Conservation (phyloP, 352 stramenopile genomes). For the Phytopythium aichiense region DNA sequence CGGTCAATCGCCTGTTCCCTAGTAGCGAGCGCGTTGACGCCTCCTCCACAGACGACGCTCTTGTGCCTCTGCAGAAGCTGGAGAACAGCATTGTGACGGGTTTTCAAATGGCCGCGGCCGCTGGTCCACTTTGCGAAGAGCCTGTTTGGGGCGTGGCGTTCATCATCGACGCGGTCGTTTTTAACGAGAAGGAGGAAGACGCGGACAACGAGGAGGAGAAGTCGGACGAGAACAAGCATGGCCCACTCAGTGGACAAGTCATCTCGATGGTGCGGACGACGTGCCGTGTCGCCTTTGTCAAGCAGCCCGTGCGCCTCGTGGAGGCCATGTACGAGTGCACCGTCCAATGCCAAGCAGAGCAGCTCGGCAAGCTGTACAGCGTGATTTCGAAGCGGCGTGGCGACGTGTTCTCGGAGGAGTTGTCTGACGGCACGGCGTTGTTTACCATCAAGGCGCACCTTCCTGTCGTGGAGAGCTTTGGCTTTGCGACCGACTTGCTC, state of each 20-base stretch:
- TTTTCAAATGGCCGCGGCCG: slow-evolving; percentile 74
- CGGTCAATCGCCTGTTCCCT: slow-evolving; percentile 15
- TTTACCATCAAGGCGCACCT: slow-evolving; percentile 93
- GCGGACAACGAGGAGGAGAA: slow-evolving; percentile 18
- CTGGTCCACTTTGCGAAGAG: slow-evolving; percentile 89
- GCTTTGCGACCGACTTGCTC: slow-evolving; percentile 91
- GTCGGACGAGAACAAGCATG: slow-evolving; percentile 40
- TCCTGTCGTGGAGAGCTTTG: slow-evolving; percentile 94
- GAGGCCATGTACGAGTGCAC: slow-evolving; percentile 90
- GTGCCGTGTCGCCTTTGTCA: slow-evolving; percentile 74
- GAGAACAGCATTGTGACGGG: slow-evolving; percentile 81
- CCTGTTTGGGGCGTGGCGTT: slow-evolving; percentile 89
- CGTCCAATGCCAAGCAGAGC: slow-evolving; percentile 83
- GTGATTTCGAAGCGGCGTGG: slow-evolving; percentile 92
- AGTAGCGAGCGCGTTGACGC: slow-evolving; percentile 1
- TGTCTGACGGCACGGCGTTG: slow-evolving; percentile 91
- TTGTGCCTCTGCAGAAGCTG: slow-evolving; percentile 43
- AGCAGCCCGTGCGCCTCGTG: slow-evolving; percentile 86
- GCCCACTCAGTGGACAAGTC: slow-evolving; percentile 72
- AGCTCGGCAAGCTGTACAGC: slow-evolving; percentile 93
- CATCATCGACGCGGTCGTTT: slow-evolving; percentile 74
- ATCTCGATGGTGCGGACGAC: slow-evolving; percentile 77
- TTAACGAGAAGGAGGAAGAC: slow-evolving; percentile 38
- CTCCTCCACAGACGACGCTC: slow-evolving; percentile 12
- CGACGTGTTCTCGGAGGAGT: slow-evolving; percentile 85